These are phyloP conservation scores for Hypoxylon sp. DNA, from an alignment of 2,329 filamentous ascomycete species.

Conservation along the genomic window DNA sequence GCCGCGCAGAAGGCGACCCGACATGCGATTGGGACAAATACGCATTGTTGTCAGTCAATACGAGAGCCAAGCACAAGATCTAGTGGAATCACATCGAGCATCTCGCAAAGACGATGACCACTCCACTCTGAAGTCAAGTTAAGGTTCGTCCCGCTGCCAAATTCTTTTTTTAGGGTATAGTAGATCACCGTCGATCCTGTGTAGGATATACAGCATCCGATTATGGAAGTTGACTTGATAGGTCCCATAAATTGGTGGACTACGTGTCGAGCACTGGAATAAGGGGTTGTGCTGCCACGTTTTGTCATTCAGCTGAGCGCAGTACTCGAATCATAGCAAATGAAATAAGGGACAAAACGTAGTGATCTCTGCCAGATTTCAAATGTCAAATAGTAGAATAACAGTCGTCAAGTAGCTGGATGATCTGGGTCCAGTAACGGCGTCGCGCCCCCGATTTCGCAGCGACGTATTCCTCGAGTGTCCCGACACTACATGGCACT, in stretches of 20 bases:
- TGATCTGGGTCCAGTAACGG: neutral
- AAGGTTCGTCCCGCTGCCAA: conserved; percentile 12
- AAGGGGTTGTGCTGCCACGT: conserved; percentile 13
- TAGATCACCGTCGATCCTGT: conserved; percentile 9
- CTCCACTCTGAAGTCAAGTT: conserved; percentile 7
- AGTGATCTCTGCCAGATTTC: neutral
- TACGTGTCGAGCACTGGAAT: conserved; percentile 8
- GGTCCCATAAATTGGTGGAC: conserved; percentile 5
- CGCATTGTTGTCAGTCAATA: conserved; percentile 2
- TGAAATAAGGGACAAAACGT: neutral
- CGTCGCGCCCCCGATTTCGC: too few relatives aligned
- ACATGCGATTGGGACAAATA: neutral
- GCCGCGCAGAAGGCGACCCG: conserved; percentile 2
- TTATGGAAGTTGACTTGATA: neutral
- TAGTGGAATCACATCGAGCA: neutral
- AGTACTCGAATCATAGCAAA: neutral
- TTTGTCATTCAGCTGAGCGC: conserved; percentile 5
- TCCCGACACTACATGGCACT: too few relatives aligned
- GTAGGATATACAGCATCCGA: neutral
- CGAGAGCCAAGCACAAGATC: neutral
- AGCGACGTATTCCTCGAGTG: too few relatives aligned
- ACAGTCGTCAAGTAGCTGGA: neutral
- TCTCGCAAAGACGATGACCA: neutral
- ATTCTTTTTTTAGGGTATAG: conserved; percentile 9
- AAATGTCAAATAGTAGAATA: neutral